These are phyloP conservation scores for Pestalotiopsis sp. DNA, from an alignment of 2,329 filamentous ascomycete genomes.

Conservation along the genomic window DNA sequence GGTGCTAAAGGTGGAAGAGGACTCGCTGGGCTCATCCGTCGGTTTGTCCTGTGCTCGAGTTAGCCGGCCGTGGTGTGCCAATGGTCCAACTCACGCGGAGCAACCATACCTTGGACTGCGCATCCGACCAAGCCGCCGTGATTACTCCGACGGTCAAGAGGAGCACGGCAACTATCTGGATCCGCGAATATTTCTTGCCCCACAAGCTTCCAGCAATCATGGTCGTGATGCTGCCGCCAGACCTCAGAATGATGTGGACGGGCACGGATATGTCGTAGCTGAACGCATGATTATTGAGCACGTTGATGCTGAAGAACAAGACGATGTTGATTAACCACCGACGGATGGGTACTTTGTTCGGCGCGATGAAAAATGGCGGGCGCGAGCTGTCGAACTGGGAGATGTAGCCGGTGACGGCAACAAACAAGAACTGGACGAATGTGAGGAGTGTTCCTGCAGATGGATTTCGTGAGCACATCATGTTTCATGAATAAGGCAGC, in stretches of 20 bases:
- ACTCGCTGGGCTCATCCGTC: conserved; percentile 27
- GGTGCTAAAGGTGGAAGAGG: conserved; percentile 53
- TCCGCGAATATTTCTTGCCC: conserved; percentile 80
- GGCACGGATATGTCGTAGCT: conserved; percentile 96
- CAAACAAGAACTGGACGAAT: conserved; percentile 87
- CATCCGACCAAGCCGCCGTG: conserved; percentile 87
- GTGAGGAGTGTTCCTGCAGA: conserved; percentile 79
- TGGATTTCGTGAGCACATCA: conserved; percentile 14
- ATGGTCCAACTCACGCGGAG: background rate
- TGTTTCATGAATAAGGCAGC: background rate
- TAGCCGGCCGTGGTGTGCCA: conserved; percentile 20
- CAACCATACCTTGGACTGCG: conserved; percentile 72
- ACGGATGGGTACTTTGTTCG: conserved; percentile 78
- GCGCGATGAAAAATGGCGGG: conserved; percentile 72
- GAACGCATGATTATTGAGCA: conserved; percentile 97
- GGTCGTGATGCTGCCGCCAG: conserved; percentile 93
- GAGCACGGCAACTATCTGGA: conserved; percentile 81
- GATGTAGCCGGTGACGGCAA: conserved; percentile 76
- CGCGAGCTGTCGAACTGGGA: conserved; percentile 72
- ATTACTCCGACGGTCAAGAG: conserved; percentile 87
- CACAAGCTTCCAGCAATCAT: conserved; percentile 88
- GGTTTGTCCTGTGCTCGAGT: conserved; percentile 27
- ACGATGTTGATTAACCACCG: conserved; percentile 89
- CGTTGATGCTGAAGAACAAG: conserved; percentile 91
- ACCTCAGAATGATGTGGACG: conserved; percentile 93